phyloP scores from a whole-genome alignment of 148 eudicot species.

The Rhododendron ferrugineum region DNA sequence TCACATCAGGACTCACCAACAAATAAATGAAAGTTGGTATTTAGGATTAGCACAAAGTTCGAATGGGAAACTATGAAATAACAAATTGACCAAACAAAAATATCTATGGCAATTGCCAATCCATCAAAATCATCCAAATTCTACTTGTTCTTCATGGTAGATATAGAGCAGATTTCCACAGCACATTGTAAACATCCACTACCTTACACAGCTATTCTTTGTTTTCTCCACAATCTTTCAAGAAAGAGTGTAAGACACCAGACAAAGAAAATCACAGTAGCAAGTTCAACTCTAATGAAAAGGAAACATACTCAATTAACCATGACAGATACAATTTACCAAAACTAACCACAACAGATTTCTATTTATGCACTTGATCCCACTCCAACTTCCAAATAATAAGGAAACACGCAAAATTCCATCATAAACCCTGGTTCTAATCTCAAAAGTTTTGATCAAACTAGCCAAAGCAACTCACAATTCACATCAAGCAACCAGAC shows the following conservation, averaged over 20 bases:
- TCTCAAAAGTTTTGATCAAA: no score
- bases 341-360: no score
- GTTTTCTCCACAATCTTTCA: neutral
- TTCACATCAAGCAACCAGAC: no score
- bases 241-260: no score
- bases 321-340: no score
- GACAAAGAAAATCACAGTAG: neutral
- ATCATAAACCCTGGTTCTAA: no score
- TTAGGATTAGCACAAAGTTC: neutral
- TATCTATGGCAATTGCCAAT: neutral
- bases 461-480: no score
- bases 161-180: neutral
- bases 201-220: neutral
- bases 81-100: neutral
- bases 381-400: no score
- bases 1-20: neutral
- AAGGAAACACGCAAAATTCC: no score
- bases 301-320: no score
- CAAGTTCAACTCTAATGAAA: neutral
- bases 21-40: neutral
- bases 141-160: neutral
- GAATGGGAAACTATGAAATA: neutral
- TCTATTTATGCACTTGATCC: no score
- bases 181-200: neutral
- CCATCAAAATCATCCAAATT: neutral